Evolutionary conservation across 2,329 filamentous ascomycete species (phyloP).

Genomic region (Alternaria sp.): DNA sequence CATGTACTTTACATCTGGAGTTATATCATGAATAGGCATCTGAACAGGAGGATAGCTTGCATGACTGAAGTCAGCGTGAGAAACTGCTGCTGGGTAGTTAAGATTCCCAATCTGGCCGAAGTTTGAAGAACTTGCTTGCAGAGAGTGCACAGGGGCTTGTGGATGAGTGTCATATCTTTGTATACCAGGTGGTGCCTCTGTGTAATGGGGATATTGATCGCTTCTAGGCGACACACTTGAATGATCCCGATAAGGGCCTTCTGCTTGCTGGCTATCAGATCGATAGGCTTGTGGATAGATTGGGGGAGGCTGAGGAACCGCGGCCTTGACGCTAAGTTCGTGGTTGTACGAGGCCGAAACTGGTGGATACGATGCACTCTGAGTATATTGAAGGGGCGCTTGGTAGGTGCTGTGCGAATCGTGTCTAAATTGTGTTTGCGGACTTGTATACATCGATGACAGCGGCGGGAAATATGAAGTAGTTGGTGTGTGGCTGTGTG

Average conservation of each 20-base stretch:
- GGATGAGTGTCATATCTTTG: slow-evolving; percentile 39
- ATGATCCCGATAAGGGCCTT: slow-evolving; percentile 33
- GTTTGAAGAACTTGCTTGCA: slow-evolving; percentile 29
- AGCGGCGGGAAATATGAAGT: slow-evolving; percentile 47
- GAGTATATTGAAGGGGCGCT: slow-evolving; percentile 36
- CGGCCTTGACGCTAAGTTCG: slow-evolving; percentile 30
- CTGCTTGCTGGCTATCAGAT: slow-evolving; percentile 32
- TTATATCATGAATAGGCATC: slow-evolving; percentile 49
- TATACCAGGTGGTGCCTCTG: slow-evolving; percentile 31
- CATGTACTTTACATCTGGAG: slow-evolving; percentile 51
- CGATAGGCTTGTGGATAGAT: slow-evolving; percentile 40
- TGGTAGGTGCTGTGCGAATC: slow-evolving; percentile 31
- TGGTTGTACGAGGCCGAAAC: slow-evolving; percentile 38
- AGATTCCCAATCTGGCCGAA: slow-evolving; percentile 37
- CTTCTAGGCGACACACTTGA: slow-evolving; percentile 34
- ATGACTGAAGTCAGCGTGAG: slow-evolving; percentile 40
- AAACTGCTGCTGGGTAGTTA: slow-evolving; percentile 32
- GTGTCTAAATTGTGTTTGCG: slow-evolving; percentile 35
- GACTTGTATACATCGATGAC: slow-evolving; percentile 40
- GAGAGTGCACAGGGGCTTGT: slow-evolving; percentile 30
- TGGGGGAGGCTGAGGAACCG: slow-evolving; percentile 30
- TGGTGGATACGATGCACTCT: slow-evolving; percentile 36
- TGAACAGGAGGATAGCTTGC: slow-evolving; percentile 45
- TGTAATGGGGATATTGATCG: slow-evolving; percentile 37
- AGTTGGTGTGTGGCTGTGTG: slow-evolving; percentile 39